These are phyloP conservation scores for Nigrospora sphaerica DNA, from an alignment of 2,329 filamentous ascomycete genomes.

Conservation along the genomic window DNA sequence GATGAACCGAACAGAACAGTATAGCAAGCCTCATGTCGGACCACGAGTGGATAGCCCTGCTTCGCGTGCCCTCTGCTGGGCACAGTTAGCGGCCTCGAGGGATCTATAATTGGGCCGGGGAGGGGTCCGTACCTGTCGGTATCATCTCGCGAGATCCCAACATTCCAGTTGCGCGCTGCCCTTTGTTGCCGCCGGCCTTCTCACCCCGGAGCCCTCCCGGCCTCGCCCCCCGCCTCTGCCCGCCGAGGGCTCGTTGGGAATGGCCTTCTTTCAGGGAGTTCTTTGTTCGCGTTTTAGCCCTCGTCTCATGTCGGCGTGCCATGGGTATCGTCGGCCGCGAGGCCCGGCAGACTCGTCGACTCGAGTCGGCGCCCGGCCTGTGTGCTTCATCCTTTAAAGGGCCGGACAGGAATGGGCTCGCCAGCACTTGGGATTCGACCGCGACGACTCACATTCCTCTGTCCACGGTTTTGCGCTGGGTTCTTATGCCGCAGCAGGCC, in stretches of 20 bases:
- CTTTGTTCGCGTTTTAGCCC: slow-evolving; percentile 13
- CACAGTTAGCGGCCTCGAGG: background rate
- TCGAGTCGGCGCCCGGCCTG: no score
- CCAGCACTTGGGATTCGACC: slow-evolving; percentile 13
- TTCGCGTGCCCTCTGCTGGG: no score
- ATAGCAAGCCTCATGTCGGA: no score
- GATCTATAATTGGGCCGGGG: background rate
- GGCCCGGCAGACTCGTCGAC: no score
- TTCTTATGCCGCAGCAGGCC: background rate
- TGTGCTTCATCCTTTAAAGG: slow-evolving; percentile 16
- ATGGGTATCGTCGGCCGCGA: no score
- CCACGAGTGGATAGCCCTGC: no score
- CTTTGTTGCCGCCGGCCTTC: background rate
- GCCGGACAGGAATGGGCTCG: slow-evolving; percentile 18
- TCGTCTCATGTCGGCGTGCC: slow-evolving; percentile 9
- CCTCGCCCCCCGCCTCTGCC: background rate
- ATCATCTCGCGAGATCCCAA: slow-evolving; percentile 1
- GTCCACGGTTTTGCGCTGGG: slow-evolving; percentile 5
- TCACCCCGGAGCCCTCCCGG: background rate
- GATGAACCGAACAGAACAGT: no score
- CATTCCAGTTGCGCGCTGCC: slow-evolving; percentile 1
- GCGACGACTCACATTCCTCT: slow-evolving; percentile 18
- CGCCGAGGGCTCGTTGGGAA: background rate
- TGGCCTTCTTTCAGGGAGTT: slow-evolving; percentile 16
- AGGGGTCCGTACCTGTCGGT: background rate